Evolutionary conservation across 441 rosid species (phyloP).

Genomic region (Pelargonium australe): DNA sequence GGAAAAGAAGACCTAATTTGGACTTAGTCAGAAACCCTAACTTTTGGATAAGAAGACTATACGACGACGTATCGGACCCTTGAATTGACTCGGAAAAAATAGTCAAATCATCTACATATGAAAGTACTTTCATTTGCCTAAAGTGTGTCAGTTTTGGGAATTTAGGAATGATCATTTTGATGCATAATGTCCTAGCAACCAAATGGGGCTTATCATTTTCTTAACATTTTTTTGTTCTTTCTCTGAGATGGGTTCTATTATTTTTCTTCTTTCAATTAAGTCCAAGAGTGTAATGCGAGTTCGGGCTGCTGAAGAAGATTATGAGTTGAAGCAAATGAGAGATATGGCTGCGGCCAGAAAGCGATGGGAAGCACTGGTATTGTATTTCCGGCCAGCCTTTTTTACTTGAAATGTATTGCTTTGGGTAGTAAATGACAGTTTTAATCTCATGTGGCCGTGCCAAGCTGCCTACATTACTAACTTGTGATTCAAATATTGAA

Average conservation of each 20-base stretch:
- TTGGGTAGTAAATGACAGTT: background rate
- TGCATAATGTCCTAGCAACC: too few species aligned
- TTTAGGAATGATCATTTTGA: too few species aligned
- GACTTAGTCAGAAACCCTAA: too few species aligned
- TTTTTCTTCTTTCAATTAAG: constrained; percentile 23
- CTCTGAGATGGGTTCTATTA: constrained; percentile 2
- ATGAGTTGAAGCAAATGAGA: constrained; percentile 78
- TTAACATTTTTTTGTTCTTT: background rate
- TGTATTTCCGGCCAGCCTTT: background rate
- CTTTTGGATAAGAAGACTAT: too few species aligned
- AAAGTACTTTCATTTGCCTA: too few species aligned
- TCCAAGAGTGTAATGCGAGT: constrained; percentile 35
- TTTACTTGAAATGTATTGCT: background rate
- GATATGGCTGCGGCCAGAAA: constrained; percentile 89
- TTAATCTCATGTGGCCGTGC: background rate
- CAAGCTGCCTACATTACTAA: background rate
- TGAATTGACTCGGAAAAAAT: too few species aligned
- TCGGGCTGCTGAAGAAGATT: constrained; percentile 65
- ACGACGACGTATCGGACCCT: too few species aligned
- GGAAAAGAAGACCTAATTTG: too few species aligned
- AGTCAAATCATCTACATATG: background rate
- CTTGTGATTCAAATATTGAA: background rate
- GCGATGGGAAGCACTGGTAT: constrained; percentile 91
- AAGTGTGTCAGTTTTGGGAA: too few species aligned
- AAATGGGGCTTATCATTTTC: constrained; percentile 4